Conservation (phyloP, 2,329 filamentous ascomycete genomes). For the Penicillium sp. region DNA sequence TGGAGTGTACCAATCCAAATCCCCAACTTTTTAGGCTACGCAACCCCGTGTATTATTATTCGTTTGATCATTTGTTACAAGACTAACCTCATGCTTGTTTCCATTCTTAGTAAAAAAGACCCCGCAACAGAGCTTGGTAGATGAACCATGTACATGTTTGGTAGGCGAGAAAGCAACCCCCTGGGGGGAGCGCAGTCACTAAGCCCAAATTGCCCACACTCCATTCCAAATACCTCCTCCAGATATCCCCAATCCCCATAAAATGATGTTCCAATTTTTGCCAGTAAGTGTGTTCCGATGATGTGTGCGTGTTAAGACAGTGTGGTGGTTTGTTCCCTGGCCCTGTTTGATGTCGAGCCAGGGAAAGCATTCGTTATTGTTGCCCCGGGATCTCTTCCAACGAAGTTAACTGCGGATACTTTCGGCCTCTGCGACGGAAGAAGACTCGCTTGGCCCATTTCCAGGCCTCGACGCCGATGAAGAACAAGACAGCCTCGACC, state of each 20-base stretch:
- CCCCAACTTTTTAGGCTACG: neutral
- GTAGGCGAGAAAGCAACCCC: neutral
- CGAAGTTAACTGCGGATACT: neutral
- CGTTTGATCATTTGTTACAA: neutral
- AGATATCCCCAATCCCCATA: neutral
- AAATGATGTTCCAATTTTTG: neutral
- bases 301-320: neutral
- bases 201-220: neutral
- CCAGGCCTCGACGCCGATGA: no score
- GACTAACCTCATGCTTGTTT: neutral
- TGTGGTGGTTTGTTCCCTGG: conserved; percentile 13
- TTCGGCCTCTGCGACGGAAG: neutral
- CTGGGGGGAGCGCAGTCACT: neutral
- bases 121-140: neutral
- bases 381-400: neutral
- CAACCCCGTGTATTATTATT: neutral
- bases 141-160: neutral
- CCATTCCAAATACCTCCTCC: neutral
- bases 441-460: no score
- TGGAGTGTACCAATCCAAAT: no score
- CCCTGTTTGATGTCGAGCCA: conserved; percentile 7
- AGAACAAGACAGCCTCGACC: no score
- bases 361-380: conserved; percentile 22
- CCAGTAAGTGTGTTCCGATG: conserved; percentile 3
- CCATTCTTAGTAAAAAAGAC: neutral